phyloP scores from a whole-genome alignment of 2,329 filamentous ascomycete genomes.

The Penicillium sp. region DNA sequence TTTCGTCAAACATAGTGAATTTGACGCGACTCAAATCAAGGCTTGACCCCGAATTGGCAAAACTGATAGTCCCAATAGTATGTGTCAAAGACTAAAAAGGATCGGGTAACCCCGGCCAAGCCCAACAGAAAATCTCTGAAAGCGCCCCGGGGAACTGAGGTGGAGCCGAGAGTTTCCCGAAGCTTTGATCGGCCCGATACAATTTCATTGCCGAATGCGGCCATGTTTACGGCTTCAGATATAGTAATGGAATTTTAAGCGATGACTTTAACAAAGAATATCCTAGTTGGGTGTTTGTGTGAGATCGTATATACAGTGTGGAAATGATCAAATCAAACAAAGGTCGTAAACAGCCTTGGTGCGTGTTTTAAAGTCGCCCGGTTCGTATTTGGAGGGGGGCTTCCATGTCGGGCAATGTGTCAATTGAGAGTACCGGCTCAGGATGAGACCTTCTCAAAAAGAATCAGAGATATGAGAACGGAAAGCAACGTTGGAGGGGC shows the following conservation, averaged over 20 bases:
- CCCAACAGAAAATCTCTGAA: slow-evolving; percentile 6
- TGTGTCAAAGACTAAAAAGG: background rate
- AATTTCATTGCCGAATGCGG: background rate
- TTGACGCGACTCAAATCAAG: background rate
- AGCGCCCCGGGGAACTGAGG: slow-evolving; percentile 2
- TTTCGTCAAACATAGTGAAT: slow-evolving; percentile 16
- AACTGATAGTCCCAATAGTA: background rate
- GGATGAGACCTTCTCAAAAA: background rate
- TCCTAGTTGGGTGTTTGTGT: background rate
- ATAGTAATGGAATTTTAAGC: too few relatives aligned
- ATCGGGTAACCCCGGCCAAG: background rate
- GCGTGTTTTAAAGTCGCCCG: background rate
- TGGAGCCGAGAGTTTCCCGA: slow-evolving; percentile 7
- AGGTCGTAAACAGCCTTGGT: background rate
- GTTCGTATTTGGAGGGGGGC: background rate
- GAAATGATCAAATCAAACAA: background rate
- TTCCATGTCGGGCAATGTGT: background rate
- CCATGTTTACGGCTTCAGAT: background rate
- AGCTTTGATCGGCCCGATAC: background rate
- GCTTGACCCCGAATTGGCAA: background rate
- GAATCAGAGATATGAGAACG: background rate
- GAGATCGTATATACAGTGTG: too few relatives aligned
- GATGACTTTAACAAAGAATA: background rate
- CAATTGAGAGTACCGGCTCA: background rate
- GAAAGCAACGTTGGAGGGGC: background rate